phyloP scores from a whole-genome alignment of 441 rosid genomes.

The Hura crepitans region DNA sequence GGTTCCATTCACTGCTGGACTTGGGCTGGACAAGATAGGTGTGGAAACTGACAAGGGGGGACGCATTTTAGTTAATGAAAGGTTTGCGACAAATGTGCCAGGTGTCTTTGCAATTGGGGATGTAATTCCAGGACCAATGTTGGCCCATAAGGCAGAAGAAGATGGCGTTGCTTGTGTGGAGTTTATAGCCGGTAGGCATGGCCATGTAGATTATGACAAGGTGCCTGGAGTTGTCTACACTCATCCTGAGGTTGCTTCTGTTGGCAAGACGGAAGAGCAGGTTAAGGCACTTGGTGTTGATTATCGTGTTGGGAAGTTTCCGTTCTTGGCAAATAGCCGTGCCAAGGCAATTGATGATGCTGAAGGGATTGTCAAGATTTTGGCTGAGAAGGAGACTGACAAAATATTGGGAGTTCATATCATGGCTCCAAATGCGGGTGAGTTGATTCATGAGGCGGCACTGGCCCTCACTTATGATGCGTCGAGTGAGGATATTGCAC shows the following conservation, averaged over 20 bases:
- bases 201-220: conserved; percentile 92
- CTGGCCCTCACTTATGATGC: conserved; percentile 86
- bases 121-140: conserved; percentile 97
- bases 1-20: conserved; percentile 80
- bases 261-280: conserved; percentile 97
- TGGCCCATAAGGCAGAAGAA: conserved; percentile 99
- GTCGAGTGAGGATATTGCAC: conserved; percentile 87
- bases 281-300: conserved; percentile 67
- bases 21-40: conserved; percentile 83
- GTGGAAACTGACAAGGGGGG: conserved; percentile 90
- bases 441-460: conserved; percentile 91
- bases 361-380: conserved; percentile 83
- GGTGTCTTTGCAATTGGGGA: conserved; percentile 92
- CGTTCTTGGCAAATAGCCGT: conserved; percentile 93
- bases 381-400: conserved; percentile 94
- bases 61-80: conserved; percentile 70
- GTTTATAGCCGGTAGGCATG: conserved; percentile 93
- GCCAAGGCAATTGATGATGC: conserved; percentile 95
- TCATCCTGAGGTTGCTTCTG: conserved; percentile 93
- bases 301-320: conserved; percentile 91
- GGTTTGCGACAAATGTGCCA: conserved; percentile 70
- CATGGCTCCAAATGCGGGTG: conserved; percentile 93
- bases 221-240: conserved; percentile 99
- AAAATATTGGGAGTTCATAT: conserved; percentile 95
- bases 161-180: conserved; percentile 97